A percentile compares a stretch with the other conserved stretches of the same genome.
phyloP scores from a whole-genome alignment of 176 grass and related monocot species.

The Typha latifolia region DNA sequence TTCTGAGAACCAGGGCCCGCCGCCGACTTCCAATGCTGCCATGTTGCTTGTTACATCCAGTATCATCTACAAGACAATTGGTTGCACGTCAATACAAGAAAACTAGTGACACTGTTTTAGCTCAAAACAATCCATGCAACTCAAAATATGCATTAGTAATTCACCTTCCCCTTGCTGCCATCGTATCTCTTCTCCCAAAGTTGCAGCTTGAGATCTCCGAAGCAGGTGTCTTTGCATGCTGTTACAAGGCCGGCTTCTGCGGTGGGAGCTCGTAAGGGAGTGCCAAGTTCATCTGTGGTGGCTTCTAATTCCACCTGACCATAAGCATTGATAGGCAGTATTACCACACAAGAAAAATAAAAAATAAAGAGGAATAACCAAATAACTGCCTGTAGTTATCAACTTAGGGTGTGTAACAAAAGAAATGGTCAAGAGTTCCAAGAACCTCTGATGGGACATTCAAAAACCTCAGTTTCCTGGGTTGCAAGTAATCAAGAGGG shows the following conservation, averaged over 20 bases:
- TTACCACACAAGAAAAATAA: neutral
- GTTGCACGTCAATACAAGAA: neutral
- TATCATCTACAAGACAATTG: constrained; percentile 40
- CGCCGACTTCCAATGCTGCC: constrained; percentile 79
- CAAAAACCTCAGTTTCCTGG: too few relatives aligned
- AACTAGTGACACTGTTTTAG: neutral
- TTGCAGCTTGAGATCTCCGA: constrained; percentile 65
- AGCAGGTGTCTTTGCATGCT: constrained; percentile 89
- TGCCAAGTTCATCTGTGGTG: constrained; percentile 49
- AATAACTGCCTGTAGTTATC: too few relatives aligned
- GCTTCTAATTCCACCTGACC: constrained; percentile 73
- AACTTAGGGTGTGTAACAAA: too few relatives aligned
- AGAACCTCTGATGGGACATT: too few relatives aligned
- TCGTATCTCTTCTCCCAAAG: constrained; percentile 62
- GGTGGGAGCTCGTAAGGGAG: constrained; percentile 78
- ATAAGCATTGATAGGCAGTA: neutral
- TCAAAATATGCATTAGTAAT: neutral
- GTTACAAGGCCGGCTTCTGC: constrained; percentile 61
- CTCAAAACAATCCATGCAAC: neutral
- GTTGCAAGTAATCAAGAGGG: too few relatives aligned
- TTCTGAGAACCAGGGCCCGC: constrained; percentile 77
- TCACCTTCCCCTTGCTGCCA: constrained; percentile 68
- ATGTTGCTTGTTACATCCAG: constrained; percentile 75
- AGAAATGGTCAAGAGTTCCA: too few relatives aligned
- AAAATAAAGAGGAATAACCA: neutral